Base-by-base conservation (phyloP, 768 basidiomycete genomes). In the Agrocybe praecox region DNA sequence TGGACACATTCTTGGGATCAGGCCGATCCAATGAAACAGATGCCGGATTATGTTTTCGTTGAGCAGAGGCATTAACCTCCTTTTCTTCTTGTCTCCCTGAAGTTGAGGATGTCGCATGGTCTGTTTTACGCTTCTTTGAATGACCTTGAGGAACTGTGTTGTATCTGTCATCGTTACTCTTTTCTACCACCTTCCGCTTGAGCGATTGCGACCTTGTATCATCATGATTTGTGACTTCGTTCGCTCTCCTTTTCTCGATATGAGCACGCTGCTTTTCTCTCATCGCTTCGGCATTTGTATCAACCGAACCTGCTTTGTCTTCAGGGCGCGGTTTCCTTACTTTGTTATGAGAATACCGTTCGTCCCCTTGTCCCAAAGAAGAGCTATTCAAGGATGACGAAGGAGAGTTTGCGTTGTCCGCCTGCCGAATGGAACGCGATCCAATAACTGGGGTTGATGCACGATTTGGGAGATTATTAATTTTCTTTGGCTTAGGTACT, bases 111-210 rank as follows among this genome's bases (percentile, higher is more conserved):
- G 9, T 5, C 5, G 26, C 9, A 14, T 49, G 44, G 15, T 59
- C 58, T 10, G 53, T 23, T 44, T 51, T 55, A 14, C 49, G 53
- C 32, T 59, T 59, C 23, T 33, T 9, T 18, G 42, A 9, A 29
- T 11, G 21, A 18, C 29, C 21, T 6, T 15, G 2, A 8, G 46
- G 5, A 19, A 23, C 24, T 24, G 49, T 10, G 48, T 49, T 49
- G 47, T 46, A 48, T 26, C 29, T 21, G n/a, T 48, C 52, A 19
- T 56, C 59, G 40, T 46, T 34, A 8, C 32, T 34, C 43, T 62
- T 52, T 29, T 65, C 58, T 45, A 48, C 44, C 45, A 57, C 58
- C 56, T 55, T 60, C 24, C 59, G 44, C 32, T 60, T 60, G 34
- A 46, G 23, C 15, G 52, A 29, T 11, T 53, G 32, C 11, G n/a